These are phyloP conservation scores for Claviceps quebecensis DNA, from an alignment of 2,329 filamentous ascomycete species.

Conservation along the genomic window DNA sequence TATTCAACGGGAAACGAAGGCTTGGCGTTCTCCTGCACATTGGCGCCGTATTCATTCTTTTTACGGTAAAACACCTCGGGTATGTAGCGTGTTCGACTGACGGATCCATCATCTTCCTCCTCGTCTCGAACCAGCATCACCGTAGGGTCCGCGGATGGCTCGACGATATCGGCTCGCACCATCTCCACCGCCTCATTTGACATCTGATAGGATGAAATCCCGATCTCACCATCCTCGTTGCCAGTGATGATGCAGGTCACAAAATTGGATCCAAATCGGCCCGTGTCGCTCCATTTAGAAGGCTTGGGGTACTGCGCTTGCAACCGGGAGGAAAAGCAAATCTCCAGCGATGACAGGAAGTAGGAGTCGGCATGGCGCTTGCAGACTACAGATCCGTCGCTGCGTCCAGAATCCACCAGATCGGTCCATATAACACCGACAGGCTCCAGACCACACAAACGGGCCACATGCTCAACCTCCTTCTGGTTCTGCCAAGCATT, in stretches of 20 bases:
- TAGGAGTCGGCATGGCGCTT: conserved; percentile 94
- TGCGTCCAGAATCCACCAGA: conserved; percentile 64
- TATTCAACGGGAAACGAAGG: conserved; percentile 95
- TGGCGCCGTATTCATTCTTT: conserved; percentile 92
- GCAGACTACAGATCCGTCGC: conserved; percentile 79
- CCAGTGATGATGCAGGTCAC: conserved; percentile 94
- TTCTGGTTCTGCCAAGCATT: conserved; percentile 75
- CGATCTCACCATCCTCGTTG: conserved; percentile 76
- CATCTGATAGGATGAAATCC: conserved; percentile 83
- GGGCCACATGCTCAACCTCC: conserved; percentile 67
- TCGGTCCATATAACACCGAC: conserved; percentile 95
- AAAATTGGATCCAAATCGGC: conserved; percentile 87
- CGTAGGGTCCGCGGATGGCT: conserved; percentile 82
- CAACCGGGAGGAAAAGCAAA: conserved; percentile 74
- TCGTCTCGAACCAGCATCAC: conserved; percentile 93
- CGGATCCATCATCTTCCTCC: conserved; percentile 62
- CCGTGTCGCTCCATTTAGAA: conserved; percentile 94
- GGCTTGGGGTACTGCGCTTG: conserved; percentile 81
- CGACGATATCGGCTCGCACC: conserved; percentile 87
- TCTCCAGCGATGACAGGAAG: conserved; percentile 82
- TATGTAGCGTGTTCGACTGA: conserved; percentile 68
- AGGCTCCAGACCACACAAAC: conserved; percentile 70
- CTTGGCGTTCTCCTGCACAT: conserved; percentile 94
- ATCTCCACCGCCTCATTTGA: conserved; percentile 95
- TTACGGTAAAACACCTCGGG: conserved; percentile 93